Conservation (phyloP, 768 basidiomycete genomes). For the Boletus speciosus region DNA sequence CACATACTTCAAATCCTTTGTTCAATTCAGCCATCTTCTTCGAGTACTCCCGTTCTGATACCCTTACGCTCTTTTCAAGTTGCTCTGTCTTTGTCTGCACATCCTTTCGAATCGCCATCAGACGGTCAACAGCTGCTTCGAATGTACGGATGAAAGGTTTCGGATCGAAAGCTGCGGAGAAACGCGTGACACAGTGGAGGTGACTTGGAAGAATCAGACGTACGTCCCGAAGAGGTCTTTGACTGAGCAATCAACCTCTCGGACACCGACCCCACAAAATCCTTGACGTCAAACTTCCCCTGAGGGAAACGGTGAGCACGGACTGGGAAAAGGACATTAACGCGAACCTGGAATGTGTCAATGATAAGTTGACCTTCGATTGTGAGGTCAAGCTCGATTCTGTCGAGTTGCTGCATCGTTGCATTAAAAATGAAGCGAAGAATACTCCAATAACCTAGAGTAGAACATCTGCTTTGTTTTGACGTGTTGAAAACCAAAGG, state of each 20-base stretch:
- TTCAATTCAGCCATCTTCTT: conserved; percentile 92
- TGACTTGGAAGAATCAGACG: conserved; percentile 34
- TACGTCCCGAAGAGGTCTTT: conserved; percentile 78
- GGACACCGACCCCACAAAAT: conserved; percentile 80
- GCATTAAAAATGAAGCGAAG: background rate
- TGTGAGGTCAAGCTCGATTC: conserved; percentile 45
- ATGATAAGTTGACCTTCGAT: conserved; percentile 53
- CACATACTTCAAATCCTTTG: conserved; percentile 84
- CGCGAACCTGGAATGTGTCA: conserved; percentile 51
- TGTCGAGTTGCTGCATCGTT: conserved; percentile 24
- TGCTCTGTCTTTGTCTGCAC: conserved; percentile 88
- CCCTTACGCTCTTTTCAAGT: conserved; percentile 86
- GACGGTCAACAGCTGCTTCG: conserved; percentile 83
- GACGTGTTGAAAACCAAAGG: conserved; percentile 30
- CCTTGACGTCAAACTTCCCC: conserved; percentile 91
- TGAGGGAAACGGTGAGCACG: conserved; percentile 28
- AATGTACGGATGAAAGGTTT: conserved; percentile 91
- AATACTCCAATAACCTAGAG: background rate
- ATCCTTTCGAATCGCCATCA: conserved; percentile 84
- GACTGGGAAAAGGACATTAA: background rate
- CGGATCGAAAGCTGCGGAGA: conserved; percentile 78
- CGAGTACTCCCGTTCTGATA: conserved; percentile 90
- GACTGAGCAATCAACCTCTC: conserved; percentile 88
- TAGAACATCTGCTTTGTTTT: conserved; percentile 21
- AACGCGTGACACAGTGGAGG: conserved; percentile 6